Evolutionary conservation across 179 eudicot genomes (phyloP), one percentile per base, ranked within the genome.

Genomic region (Camellia oleifera): DNA sequence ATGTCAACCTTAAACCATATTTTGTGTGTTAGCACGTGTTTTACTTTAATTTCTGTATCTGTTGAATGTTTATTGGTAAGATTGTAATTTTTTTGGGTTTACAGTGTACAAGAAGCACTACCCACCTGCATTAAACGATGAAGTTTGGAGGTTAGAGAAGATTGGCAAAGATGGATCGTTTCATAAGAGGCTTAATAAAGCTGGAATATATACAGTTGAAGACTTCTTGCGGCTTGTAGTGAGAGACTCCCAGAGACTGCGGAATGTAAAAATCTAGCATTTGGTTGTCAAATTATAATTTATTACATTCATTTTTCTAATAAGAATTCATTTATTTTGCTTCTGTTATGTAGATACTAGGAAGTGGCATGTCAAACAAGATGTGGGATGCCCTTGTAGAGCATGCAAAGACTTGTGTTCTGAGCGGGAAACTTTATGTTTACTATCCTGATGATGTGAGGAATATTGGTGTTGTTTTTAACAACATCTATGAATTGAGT

Each of bases 291-390:
- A 32, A 66, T 74, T 75, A 26, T 32, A 54, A 40, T 56, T 32
- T 52, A 32, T 57, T 42, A 14, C 60, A 40, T 71, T 15, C 46
- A 48, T 7, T 8, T 65, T 4, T 63, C 60, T 32, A 42, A 18
- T 7, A 6, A 54, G 23, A 77, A 44, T 77, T 70, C 46, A 78
- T 69, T 67, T 15, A 69, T 77, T 69, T 74, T 56, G 45, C 75
- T 46, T 61, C 13, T 54, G 0, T 58, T 42, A 13, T 82, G 71
- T 83, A 95, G 99, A 89, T 86, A 79, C 89, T 95, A 70, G 99
- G 99, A 83, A 94, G 98, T 88, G 99, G 99, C 69, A 95, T 95
- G 99, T 95, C 99, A 13, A 95, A 95, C 85, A 92, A 92, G 88
- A 95, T 95, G 99, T 95, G 99, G 99, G 99, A 95, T 69, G 91